phyloP scores from a whole-genome alignment of 441 rosid genomes.

The Gossypium trilobum region DNA sequence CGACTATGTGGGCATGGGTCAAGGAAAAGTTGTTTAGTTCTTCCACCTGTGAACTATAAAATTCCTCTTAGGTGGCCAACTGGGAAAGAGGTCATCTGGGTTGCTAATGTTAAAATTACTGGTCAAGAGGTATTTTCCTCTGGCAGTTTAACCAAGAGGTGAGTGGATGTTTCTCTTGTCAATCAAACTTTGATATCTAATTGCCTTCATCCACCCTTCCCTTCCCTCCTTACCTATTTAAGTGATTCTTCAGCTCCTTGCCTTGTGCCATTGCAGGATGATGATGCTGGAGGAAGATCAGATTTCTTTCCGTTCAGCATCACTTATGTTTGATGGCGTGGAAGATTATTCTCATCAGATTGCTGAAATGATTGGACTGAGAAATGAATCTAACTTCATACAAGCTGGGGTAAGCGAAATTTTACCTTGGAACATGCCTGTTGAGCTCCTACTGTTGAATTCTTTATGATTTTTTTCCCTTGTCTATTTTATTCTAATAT shows the following conservation, averaged over 20 bases:
- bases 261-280: conserved; percentile 50
- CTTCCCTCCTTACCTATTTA: conserved; percentile 5
- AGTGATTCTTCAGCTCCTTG: not conserved
- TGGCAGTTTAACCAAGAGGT: conserved; percentile 94
- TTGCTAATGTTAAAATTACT: conserved; percentile 76
- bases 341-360: conserved; percentile 98
- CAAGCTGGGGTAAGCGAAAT: conserved; percentile 73
- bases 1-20: conserved; percentile 54
- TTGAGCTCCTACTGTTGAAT: not conserved
- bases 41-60: conserved; percentile 67
- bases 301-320: conserved; percentile 87
- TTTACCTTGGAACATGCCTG: not conserved
- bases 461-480: not conserved
- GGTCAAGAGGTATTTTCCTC: conserved; percentile 91
- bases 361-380: conserved; percentile 91
- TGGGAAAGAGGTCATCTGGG: conserved; percentile 92
- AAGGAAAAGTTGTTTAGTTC: conserved; percentile 52
- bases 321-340: conserved; percentile 76
- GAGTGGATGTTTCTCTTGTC: conserved; percentile 5
- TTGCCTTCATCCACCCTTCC: not conserved
- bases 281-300: conserved; percentile 96
- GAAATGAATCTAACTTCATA: conserved; percentile 63
- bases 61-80: conserved; percentile 97
- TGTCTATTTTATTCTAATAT: conserved; percentile 5
- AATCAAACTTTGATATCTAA: not conserved